Conservation (phyloP, 208 protist species). For the Acanthamoeba sp. region DNA sequence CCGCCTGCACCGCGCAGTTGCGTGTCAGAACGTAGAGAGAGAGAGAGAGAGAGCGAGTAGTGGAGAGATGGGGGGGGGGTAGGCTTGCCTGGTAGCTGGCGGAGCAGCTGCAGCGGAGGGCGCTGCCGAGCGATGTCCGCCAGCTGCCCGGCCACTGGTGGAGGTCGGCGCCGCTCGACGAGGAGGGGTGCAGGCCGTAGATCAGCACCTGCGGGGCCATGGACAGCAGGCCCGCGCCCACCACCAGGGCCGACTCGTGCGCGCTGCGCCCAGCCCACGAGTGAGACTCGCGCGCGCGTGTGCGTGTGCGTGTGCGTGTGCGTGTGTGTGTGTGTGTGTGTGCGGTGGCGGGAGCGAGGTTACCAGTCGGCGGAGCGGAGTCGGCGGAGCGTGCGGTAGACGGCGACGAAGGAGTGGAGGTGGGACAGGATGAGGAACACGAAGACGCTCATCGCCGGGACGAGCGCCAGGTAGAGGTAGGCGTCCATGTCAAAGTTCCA, state of each 20-base stretch:
- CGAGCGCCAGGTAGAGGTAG: not conserved
- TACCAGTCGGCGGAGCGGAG: not conserved
- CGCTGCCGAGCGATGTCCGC: not conserved
- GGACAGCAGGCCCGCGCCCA: not conserved
- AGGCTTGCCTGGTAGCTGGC: not conserved
- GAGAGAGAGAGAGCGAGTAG: too few relatives aligned
- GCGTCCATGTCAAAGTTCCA: not conserved
- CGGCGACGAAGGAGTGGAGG: not conserved
- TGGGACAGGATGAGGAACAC: not conserved
- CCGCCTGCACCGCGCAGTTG: not conserved
- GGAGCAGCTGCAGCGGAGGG: not conserved
- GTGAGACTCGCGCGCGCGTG: not conserved
- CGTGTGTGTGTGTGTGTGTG: not conserved
- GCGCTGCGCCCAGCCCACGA: too few relatives aligned
- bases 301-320: not conserved
- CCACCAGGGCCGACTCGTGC: not conserved
- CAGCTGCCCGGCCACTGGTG: conserved; percentile 9
- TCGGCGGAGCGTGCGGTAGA: not conserved
- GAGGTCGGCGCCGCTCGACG: too few relatives aligned
- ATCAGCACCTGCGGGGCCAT: not conserved
- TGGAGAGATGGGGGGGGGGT: too few relatives aligned
- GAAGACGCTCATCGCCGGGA: not conserved
- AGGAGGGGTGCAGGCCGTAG: too few relatives aligned
- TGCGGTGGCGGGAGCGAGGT: not conserved
- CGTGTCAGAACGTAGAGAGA: not conserved